Evolutionary conservation across 148 eudicot genomes (phyloP).

Genomic region (Euryodendron excelsum): DNA sequence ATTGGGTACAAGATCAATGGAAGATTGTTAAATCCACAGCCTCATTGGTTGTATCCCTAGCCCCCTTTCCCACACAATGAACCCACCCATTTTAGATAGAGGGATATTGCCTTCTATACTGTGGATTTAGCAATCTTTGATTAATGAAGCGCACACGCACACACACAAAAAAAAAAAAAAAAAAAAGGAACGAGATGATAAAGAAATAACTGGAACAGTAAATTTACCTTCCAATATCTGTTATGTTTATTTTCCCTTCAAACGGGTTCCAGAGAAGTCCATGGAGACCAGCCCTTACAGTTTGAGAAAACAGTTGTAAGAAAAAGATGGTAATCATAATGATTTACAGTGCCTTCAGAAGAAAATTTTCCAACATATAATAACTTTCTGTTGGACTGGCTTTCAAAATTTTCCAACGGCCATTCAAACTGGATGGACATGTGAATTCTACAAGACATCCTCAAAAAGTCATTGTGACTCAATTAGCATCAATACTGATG

Average conservation of each 20-base stretch:
- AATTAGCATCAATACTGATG: neutral
- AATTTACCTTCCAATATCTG: neutral
- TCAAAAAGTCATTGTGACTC: neutral
- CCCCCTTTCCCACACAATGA: too few relatives aligned
- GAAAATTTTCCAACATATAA: neutral
- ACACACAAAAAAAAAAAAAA: neutral
- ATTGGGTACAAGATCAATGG: too few relatives aligned
- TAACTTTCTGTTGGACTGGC: slow-evolving; percentile 2
- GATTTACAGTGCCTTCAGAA: neutral
- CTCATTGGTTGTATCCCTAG: too few relatives aligned
- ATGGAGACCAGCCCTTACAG: neutral
- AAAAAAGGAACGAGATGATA: neutral
- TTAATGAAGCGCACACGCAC: too few relatives aligned
- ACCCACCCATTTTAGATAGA: too few relatives aligned
- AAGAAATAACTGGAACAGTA: neutral
- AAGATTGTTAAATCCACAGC: too few relatives aligned
- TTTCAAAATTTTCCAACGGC: too few relatives aligned
- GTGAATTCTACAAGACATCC: neutral
- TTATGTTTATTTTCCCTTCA: neutral
- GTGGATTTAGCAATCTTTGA: too few relatives aligned
- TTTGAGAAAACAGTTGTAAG: neutral
- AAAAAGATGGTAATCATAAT: neutral
- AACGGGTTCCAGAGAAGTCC: neutral
- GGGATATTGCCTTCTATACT: too few relatives aligned
- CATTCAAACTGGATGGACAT: too few relatives aligned